phyloP scores from a whole-genome alignment of 305 asterid species.

The Solanum chacoense region DNA sequence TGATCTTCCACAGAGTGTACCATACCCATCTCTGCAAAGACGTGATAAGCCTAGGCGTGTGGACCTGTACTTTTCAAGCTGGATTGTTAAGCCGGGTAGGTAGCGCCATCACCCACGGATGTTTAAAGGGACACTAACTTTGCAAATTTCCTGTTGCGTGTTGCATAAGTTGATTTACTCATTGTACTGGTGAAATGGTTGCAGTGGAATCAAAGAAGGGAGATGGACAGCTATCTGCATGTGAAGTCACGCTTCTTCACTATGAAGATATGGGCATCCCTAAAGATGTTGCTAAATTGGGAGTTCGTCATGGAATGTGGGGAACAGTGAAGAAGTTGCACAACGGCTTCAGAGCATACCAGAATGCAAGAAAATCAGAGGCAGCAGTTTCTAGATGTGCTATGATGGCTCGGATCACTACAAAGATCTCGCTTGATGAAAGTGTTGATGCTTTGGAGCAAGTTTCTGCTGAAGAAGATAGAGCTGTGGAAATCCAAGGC shows the following conservation, averaged over 20 bases:
- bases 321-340: constrained; percentile 87
- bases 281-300: constrained; percentile 81
- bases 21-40: constrained; percentile 55
- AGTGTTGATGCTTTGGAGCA: constrained; percentile 17
- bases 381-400: constrained; percentile 47
- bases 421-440: constrained; percentile 19
- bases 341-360: constrained; percentile 71
- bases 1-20: constrained; percentile 49
- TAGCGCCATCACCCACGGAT: background rate
- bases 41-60: constrained; percentile 90
- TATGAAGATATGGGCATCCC: constrained; percentile 98
- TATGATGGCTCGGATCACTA: constrained; percentile 44
- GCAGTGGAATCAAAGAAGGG: constrained; percentile 68
- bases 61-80: constrained; percentile 83
- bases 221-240: constrained; percentile 64
- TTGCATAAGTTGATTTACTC: background rate
- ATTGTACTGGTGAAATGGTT: background rate
- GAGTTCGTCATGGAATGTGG: constrained; percentile 98
- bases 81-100: constrained; percentile 83
- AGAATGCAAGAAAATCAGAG: constrained; percentile 46
- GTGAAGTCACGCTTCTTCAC: constrained; percentile 77
- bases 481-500: constrained; percentile 11
- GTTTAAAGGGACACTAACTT: background rate
- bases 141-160: background rate
- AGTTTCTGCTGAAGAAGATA: constrained; percentile 17